Evolutionary conservation across 1,139 yeast genomes (phyloP).

Genomic region (Geotrichum europaeum): DNA sequence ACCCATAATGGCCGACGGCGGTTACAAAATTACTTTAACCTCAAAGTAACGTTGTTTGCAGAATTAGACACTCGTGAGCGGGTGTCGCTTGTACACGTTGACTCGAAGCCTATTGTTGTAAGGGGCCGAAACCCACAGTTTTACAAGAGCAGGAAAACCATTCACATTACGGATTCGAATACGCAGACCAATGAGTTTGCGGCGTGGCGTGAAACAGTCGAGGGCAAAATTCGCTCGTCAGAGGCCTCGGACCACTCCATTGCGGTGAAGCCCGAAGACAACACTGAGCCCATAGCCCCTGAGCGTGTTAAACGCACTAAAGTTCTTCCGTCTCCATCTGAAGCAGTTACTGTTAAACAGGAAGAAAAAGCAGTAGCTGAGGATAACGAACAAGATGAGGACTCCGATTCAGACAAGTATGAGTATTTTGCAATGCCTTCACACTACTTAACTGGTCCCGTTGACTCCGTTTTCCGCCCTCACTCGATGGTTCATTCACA

Average conservation of each 20-base stretch:
- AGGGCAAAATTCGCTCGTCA: constrained; percentile 33
- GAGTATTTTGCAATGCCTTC: constrained; percentile 53
- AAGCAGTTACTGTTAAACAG: not conserved
- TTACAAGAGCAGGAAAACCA: constrained; percentile 51
- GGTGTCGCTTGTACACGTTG: constrained; percentile 27
- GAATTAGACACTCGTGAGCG: constrained; percentile 30
- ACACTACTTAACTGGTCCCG: constrained; percentile 54
- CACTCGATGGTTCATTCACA: constrained; percentile 49
- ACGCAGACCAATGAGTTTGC: not conserved
- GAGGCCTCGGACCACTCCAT: not conserved
- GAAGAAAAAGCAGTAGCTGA: constrained; percentile 3
- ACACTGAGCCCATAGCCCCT: not conserved
- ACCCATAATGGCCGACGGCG: constrained; percentile 58
- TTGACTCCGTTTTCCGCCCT: constrained; percentile 54
- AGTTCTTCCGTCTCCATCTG: not conserved
- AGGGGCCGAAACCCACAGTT: constrained; percentile 62
- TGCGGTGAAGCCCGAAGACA: not conserved
- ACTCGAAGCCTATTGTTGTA: constrained; percentile 50
- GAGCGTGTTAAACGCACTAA: not conserved
- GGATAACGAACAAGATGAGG: constrained; percentile 12
- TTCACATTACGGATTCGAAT: constrained; percentile 21
- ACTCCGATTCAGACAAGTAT: constrained; percentile 31
- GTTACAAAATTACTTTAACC: constrained; percentile 51
- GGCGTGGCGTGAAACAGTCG: not conserved
- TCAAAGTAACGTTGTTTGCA: constrained; percentile 42